These are phyloP conservation scores for Brassica juncea DNA, from an alignment of 345 rosid genomes.

Conservation along the genomic window DNA sequence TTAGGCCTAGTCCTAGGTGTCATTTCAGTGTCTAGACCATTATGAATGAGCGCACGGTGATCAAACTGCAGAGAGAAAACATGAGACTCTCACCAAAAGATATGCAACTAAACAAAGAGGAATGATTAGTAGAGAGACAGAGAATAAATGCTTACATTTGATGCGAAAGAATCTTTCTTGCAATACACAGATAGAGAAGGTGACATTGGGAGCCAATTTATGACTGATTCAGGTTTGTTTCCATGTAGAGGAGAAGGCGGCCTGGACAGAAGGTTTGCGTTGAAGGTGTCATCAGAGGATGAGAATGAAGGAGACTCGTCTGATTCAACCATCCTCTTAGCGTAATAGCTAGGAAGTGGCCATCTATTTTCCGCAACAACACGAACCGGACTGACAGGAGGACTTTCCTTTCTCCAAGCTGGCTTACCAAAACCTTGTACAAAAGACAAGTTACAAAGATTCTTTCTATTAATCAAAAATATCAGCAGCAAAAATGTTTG, in stretches of 20 bases:
- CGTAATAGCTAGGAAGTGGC: neutral
- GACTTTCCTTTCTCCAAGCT: neutral
- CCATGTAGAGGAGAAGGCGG: neutral
- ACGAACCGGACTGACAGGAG: neutral
- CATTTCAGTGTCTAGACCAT: neutral
- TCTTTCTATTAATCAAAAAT: neutral
- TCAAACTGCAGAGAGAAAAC: neutral
- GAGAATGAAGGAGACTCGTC: neutral
- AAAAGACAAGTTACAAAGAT: neutral
- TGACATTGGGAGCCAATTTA: neutral
- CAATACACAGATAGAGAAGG: neutral
- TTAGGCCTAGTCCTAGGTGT: neutral
- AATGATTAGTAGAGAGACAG: neutral
- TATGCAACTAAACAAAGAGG: neutral
- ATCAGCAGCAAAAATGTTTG: neutral
- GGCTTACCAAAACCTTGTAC: neutral
- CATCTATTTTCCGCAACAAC: no score
- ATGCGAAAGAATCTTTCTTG: neutral
- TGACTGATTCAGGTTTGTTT: neutral
- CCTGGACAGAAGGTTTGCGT: neutral
- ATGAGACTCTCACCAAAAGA: neutral
- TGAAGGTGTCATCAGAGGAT: neutral
- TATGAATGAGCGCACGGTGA: neutral
- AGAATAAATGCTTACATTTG: neutral
- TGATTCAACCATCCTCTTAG: neutral